A percentile compares a stretch with the other conserved stretches of the same genome.
phyloP scores from a whole-genome alignment of 768 basidiomycete species.

The Termitomyces sp. region DNA sequence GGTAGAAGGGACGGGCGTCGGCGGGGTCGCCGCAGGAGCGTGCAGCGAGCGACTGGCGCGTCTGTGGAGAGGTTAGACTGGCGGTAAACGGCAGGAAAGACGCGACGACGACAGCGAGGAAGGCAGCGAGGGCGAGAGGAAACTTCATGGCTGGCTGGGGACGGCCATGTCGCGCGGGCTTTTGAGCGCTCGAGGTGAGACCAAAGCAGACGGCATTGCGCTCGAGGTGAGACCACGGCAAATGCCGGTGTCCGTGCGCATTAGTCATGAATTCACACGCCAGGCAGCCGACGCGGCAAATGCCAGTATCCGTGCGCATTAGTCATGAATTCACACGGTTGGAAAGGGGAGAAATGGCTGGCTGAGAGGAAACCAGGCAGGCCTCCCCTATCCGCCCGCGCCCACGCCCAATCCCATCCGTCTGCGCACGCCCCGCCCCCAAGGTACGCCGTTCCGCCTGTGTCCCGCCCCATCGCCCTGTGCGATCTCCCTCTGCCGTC shows the following conservation, averaged over 20 bases:
- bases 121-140: neutral
- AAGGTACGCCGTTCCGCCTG: neutral
- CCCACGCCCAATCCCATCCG: neutral
- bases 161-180: too few species aligned
- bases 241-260: conserved; percentile 9
- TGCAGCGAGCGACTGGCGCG: neutral
- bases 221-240: too few species aligned
- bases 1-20: conserved; percentile 2
- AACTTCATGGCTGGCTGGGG: conserved; percentile 5
- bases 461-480: neutral
- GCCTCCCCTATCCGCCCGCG: neutral
- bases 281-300: too few species aligned
- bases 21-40: neutral
- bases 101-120: neutral
- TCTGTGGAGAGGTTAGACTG: too few species aligned
- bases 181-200: too few species aligned
- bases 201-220: too few species aligned
- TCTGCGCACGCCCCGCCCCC: too few species aligned
- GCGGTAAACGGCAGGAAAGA: too few species aligned
- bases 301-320: conserved; percentile 9
- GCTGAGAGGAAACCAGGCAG: neutral
- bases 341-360: neutral
- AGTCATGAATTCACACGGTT: conserved; percentile 9
- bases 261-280: neutral
- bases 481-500: neutral